These are phyloP conservation scores for Agrocybe pediades DNA, from an alignment of 768 basidiomycete species.

Conservation along the genomic window DNA sequence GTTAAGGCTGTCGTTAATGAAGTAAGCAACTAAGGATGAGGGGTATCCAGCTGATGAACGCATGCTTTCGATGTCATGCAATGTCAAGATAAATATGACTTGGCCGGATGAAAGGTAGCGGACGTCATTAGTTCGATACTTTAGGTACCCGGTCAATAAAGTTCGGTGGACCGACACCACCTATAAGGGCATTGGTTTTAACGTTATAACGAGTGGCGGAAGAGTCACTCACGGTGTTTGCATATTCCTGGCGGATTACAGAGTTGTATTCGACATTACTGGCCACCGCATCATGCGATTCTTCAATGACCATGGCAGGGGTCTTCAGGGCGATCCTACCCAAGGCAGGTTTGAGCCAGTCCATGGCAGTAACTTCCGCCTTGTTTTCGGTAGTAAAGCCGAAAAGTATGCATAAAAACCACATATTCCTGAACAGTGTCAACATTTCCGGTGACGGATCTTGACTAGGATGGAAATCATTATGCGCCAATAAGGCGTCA, in stretches of 20 bases:
- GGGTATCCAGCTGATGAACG: slow-evolving; percentile 79
- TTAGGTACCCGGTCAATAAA: slow-evolving; percentile 64
- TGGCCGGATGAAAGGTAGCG: slow-evolving; percentile 79
- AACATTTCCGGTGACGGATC: slow-evolving; percentile 61
- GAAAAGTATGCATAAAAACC: slow-evolving; percentile 91
- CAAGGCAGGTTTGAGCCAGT: slow-evolving; percentile 78
- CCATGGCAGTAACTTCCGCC: slow-evolving; percentile 64
- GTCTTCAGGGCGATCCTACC: slow-evolving; percentile 84
- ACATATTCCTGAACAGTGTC: slow-evolving; percentile 86
- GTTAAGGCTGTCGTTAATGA: slow-evolving; percentile 85
- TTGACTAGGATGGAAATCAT: slow-evolving; percentile 62
- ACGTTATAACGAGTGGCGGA: neutral
- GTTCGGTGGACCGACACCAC: slow-evolving; percentile 69
- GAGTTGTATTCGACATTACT: slow-evolving; percentile 94
- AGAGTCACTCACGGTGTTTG: slow-evolving; percentile 56
- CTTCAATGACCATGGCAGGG: slow-evolving; percentile 81
- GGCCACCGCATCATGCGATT: slow-evolving; percentile 76
- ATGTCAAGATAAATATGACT: slow-evolving; percentile 79
- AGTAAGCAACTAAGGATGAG: slow-evolving; percentile 84
- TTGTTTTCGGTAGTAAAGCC: slow-evolving; percentile 65
- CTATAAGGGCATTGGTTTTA: slow-evolving; percentile 37
- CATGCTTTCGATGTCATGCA: slow-evolving; percentile 88
- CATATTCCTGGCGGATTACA: slow-evolving; percentile 84
- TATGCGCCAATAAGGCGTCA: slow-evolving; percentile 79
- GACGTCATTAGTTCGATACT: slow-evolving; percentile 66